phyloP scores from a whole-genome alignment of 768 basidiomycete species.

The Rhodotorula sphaerocarpa region DNA sequence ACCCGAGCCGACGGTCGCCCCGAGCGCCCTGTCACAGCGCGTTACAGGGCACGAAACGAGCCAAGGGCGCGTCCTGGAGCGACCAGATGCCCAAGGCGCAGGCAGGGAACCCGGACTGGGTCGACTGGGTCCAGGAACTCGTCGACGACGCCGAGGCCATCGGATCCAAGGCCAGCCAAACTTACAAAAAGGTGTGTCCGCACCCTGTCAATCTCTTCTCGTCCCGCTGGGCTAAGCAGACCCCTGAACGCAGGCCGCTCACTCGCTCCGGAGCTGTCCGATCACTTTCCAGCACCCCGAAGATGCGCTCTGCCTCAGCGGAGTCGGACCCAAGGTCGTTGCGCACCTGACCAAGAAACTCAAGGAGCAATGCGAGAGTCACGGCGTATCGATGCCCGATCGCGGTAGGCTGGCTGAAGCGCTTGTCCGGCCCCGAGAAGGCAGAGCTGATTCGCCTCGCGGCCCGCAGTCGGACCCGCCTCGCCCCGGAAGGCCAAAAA shows the following conservation, averaged over 20 bases:
- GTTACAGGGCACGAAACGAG: too few species aligned
- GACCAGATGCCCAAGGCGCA: slow-evolving; percentile 25
- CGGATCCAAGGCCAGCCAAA: slow-evolving; percentile 9
- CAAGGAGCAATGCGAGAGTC: not conserved
- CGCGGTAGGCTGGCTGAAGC: slow-evolving; percentile 6
- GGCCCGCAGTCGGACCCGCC: not conserved
- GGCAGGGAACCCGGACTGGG: slow-evolving; percentile 32
- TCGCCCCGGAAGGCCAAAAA: not conserved
- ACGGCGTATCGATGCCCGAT: slow-evolving; percentile 16
- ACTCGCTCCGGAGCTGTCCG: slow-evolving; percentile 14
- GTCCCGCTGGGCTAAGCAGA: too few species aligned
- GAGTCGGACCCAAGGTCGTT: slow-evolving; percentile 21
- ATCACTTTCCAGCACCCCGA: slow-evolving; percentile 19
- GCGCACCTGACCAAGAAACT: not conserved
- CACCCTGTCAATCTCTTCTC: not conserved
- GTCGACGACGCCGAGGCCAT: not conserved
- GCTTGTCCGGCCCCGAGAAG: not conserved
- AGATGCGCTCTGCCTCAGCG: slow-evolving; percentile 4
- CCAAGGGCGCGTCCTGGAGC: too few species aligned
- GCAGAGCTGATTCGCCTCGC: not conserved
- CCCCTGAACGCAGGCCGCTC: slow-evolving; percentile 20
- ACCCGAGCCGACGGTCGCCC: too few species aligned
- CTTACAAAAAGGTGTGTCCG: slow-evolving; percentile 21
- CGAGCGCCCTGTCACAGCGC: too few species aligned
- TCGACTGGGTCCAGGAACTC: slow-evolving; percentile 20